Conservation (phyloP, 2,329 filamentous ascomycete species). For the Colletotrichum somersetense region DNA sequence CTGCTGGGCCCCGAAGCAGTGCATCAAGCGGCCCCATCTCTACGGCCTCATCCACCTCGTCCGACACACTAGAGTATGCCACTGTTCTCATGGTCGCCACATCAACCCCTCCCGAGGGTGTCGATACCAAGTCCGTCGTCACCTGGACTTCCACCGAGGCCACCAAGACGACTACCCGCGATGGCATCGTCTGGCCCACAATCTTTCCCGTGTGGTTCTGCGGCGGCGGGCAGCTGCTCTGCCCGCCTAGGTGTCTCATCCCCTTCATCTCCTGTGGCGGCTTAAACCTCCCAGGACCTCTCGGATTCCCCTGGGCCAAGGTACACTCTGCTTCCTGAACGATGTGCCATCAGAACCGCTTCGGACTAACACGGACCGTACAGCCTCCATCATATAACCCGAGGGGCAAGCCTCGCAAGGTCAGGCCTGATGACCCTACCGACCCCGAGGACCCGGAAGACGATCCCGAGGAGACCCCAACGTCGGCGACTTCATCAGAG, state of each 20-base stretch:
- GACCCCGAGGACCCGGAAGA: slow-evolving; percentile 21
- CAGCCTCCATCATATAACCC: slow-evolving; percentile 14
- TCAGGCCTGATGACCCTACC: slow-evolving; percentile 6
- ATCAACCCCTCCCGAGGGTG: background rate
- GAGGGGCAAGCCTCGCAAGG: slow-evolving; percentile 18
- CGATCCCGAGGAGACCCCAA: slow-evolving; percentile 13
- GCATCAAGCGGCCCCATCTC: background rate
- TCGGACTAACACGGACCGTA: background rate
- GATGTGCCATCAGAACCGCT: background rate
- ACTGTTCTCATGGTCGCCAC: slow-evolving; percentile 7
- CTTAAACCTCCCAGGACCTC: slow-evolving; percentile 5
- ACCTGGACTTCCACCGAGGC: slow-evolving; percentile 23
- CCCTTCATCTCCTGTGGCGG: slow-evolving; percentile 17
- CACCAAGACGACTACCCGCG: slow-evolving; percentile 12
- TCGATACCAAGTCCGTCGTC: background rate
- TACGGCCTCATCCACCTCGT: background rate
- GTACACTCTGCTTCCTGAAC: slow-evolving; percentile 41
- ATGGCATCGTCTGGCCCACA: slow-evolving; percentile 14
- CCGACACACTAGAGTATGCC: background rate
- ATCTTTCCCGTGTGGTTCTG: slow-evolving; percentile 28
- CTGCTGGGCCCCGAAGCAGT: slow-evolving; percentile 6
- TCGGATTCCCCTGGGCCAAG: slow-evolving; percentile 46
- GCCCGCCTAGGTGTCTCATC: slow-evolving; percentile 20
- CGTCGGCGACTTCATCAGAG: slow-evolving; percentile 2
- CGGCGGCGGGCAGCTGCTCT: slow-evolving; percentile 12